Percentiles rank a stretch among this genome's conserved stretches.
Evolutionary conservation across 1,139 yeast species (phyloP).

Genomic region (Scheffersomyces quercinus): DNA sequence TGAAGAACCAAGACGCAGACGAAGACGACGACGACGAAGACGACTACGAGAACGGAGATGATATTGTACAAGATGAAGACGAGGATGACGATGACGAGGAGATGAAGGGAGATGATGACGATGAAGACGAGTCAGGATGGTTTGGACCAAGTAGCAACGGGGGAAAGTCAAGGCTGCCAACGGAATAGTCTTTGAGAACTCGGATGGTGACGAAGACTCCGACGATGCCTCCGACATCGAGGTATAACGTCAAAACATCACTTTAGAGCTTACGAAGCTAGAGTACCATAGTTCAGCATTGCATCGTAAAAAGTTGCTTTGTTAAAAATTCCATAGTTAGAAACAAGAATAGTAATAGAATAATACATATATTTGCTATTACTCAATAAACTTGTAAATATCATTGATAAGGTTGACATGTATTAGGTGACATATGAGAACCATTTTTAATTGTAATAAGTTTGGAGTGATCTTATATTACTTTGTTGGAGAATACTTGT

Average conservation of each 20-base stretch:
- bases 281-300: too few relatives aligned
- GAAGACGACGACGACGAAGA: slow-evolving; percentile 16
- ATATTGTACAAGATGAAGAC: slow-evolving; percentile 10
- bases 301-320: too few relatives aligned
- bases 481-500: too few relatives aligned
- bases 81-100: slow-evolving; percentile 17
- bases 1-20: slow-evolving; percentile 15
- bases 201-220: slow-evolving; percentile 2
- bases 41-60: slow-evolving; percentile 7
- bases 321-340: too few relatives aligned
- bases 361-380: too few relatives aligned
- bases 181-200: slow-evolving; percentile 3
- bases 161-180: neutral
- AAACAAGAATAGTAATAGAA: too few relatives aligned
- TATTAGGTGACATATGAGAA: too few relatives aligned
- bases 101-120: slow-evolving; percentile 19
- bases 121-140: slow-evolving; percentile 21
- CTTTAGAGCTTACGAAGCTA: too few relatives aligned
- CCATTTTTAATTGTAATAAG: too few relatives aligned
- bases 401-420: too few relatives aligned
- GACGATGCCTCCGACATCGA: slow-evolving; percentile 1
- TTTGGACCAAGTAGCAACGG: slow-evolving; percentile 9
- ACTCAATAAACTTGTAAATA: too few relatives aligned
- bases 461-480: too few relatives aligned
- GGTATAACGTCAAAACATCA: neutral